phyloP scores from a whole-genome alignment of 73 alveolate genomes.

The Tetrahymena elliotti region DNA sequence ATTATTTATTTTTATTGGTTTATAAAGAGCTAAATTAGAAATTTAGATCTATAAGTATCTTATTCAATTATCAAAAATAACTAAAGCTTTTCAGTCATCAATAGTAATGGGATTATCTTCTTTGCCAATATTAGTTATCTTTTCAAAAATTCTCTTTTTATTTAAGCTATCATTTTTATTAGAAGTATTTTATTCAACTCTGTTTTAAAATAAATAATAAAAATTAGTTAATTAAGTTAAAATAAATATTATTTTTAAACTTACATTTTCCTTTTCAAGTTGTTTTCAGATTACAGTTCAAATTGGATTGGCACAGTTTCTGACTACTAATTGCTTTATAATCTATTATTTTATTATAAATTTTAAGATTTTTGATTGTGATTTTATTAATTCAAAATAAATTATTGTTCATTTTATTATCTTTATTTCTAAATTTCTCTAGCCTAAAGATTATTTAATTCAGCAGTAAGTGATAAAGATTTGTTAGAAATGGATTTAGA shows the following conservation, averaged over 20 bases:
- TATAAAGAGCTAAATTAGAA: too few species aligned
- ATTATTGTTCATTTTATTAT: neutral
- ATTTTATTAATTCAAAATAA: neutral
- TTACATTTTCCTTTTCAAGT: neutral
- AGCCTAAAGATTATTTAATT: neutral
- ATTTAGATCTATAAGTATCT: too few species aligned
- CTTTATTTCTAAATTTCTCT: neutral
- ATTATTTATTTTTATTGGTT: too few species aligned
- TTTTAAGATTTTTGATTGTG: neutral
- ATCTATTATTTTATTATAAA: neutral
- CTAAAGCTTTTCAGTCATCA: neutral
- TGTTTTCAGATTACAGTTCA: neutral
- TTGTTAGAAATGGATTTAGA: neutral
- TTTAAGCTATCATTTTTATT: neutral
- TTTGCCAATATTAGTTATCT: neutral
- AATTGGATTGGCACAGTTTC: neutral
- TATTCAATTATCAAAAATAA: too few species aligned
- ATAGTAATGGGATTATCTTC: neutral
- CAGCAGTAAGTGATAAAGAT: neutral
- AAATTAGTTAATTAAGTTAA: neutral
- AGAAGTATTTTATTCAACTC: neutral
- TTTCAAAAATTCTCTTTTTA: neutral
- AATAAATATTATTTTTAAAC: too few species aligned
- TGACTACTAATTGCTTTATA: neutral
- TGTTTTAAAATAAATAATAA: neutral